Conservation (phyloP, 352 stramenopile species). For the Pythium oligandrum region DNA sequence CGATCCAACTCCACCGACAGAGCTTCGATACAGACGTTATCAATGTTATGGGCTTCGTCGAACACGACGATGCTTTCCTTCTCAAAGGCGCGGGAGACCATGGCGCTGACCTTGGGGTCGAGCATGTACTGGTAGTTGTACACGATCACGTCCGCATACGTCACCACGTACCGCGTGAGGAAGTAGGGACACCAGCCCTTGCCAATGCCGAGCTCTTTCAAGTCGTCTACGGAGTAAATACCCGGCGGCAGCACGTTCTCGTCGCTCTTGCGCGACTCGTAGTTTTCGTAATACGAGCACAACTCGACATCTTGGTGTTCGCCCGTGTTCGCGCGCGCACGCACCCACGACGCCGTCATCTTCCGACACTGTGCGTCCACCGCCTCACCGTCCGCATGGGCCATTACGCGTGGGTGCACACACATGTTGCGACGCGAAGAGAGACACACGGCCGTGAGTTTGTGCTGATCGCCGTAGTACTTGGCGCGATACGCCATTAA, state of each 20-base stretch:
- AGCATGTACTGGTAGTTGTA: slow-evolving; percentile 99
- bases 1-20: slow-evolving; percentile 95
- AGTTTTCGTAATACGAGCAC: slow-evolving; percentile 91
- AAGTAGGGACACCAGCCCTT: slow-evolving; percentile 99
- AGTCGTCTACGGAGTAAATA: slow-evolving; percentile 96
- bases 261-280: slow-evolving; percentile 83
- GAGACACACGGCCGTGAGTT: slow-evolving; percentile 87
- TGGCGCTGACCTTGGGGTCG: slow-evolving; percentile 93
- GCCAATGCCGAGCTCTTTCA: slow-evolving; percentile 90
- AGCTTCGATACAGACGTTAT: slow-evolving; percentile 99
- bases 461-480: slow-evolving; percentile 48
- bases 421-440: slow-evolving; percentile 98
- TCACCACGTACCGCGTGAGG: slow-evolving; percentile 95
- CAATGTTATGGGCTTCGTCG: slow-evolving; percentile 99
- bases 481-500: slow-evolving; percentile 84
- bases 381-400: slow-evolving; percentile 93
- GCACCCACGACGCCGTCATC: slow-evolving; percentile 98
- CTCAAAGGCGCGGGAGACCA: slow-evolving; percentile 94
- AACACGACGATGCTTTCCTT: slow-evolving; percentile 93
- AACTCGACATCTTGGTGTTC: slow-evolving; percentile 44
- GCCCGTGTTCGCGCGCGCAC: slow-evolving; percentile 56
- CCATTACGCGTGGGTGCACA: slow-evolving; percentile 95
- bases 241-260: slow-evolving; percentile 89
- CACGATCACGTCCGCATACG: slow-evolving; percentile 96
- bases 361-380: slow-evolving; percentile 95